Percentiles rank a stretch among this genome's conserved stretches.
Evolutionary conservation across 495 filamentous ascomycete genomes (phyloP).

Genomic region (Diplogelasinospora grovesii): DNA sequence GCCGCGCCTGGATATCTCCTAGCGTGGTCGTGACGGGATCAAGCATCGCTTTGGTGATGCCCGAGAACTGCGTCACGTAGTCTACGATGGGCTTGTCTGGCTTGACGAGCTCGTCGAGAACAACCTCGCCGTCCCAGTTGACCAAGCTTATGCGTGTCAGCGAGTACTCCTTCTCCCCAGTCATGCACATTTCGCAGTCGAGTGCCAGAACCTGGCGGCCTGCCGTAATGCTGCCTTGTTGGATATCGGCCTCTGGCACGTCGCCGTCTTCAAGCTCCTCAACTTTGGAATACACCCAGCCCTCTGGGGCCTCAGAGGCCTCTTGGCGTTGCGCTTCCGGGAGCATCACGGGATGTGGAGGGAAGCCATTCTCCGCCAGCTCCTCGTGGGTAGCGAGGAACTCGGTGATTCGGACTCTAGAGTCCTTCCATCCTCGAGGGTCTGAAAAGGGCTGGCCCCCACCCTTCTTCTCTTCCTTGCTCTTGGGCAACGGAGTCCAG

Average conservation of each 20-base stretch:
- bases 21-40: slow-evolving; percentile 77
- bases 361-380: slow-evolving; percentile 73
- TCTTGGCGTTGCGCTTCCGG: slow-evolving; percentile 40
- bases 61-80: slow-evolving; percentile 85
- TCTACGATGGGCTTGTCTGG: slow-evolving; percentile 76
- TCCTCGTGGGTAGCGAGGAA: slow-evolving; percentile 66
- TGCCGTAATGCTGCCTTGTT: slow-evolving; percentile 74
- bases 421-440: slow-evolving; percentile 54
- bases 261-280: slow-evolving; percentile 56
- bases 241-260: slow-evolving; percentile 60
- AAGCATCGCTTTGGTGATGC: slow-evolving; percentile 80
- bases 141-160: slow-evolving; percentile 84
- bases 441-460: slow-evolving; percentile 51
- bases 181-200: slow-evolving; percentile 96
- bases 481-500: slow-evolving; percentile 56
- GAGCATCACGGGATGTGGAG: slow-evolving; percentile 65
- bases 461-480: slow-evolving; percentile 50
- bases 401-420: slow-evolving; percentile 70
- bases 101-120: slow-evolving; percentile 89
- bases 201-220: slow-evolving; percentile 76
- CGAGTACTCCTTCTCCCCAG: slow-evolving; percentile 64
- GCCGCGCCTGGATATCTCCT: slow-evolving; percentile 69
- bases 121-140: slow-evolving; percentile 72
- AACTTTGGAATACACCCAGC: slow-evolving; percentile 81
- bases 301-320: slow-evolving; percentile 46